These are phyloP conservation scores for Bolboschoenus planiculmis DNA, from an alignment of 176 grass and related monocot genomes.

Conservation along the genomic window DNA sequence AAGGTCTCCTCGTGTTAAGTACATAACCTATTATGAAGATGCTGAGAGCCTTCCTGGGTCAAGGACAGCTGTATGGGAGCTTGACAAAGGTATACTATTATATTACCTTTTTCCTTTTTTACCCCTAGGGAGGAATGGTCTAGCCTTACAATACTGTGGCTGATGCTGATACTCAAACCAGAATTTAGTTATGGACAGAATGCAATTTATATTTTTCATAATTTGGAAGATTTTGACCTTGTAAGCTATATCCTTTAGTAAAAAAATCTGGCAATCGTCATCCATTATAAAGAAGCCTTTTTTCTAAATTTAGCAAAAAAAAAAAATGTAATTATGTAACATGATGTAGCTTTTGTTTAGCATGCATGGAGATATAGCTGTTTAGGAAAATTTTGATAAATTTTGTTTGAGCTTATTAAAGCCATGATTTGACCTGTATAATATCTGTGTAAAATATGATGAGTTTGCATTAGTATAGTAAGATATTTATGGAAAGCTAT, in stretches of 20 bases:
- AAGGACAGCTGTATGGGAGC: constrained; percentile 89
- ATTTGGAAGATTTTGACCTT: neutral
- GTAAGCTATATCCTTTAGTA: neutral
- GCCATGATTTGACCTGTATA: neutral
- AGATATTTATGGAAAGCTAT: neutral
- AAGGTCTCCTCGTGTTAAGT: constrained; percentile 67
- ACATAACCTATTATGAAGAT: constrained; percentile 98
- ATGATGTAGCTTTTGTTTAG: neutral
- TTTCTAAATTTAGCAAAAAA: neutral
- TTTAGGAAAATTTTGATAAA: no score
- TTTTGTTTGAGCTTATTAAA: no score
- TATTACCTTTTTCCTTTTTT: neutral
- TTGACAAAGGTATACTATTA: constrained; percentile 69
- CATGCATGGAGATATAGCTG: no score
- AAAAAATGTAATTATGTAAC: neutral
- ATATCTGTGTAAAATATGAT: neutral
- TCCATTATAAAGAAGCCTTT: neutral
- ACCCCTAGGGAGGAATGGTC: neutral
- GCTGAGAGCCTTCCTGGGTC: constrained; percentile 79
- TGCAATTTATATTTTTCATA: neutral
- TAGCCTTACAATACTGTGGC: neutral
- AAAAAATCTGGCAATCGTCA: neutral
- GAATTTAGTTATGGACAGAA: neutral
- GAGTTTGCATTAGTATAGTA: neutral
- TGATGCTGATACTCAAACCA: neutral